Evolutionary conservation across 2,329 filamentous ascomycete genomes (phyloP), one percentile per base, ranked within the genome.

Genomic region (Aspergillus fumigatus): DNA sequence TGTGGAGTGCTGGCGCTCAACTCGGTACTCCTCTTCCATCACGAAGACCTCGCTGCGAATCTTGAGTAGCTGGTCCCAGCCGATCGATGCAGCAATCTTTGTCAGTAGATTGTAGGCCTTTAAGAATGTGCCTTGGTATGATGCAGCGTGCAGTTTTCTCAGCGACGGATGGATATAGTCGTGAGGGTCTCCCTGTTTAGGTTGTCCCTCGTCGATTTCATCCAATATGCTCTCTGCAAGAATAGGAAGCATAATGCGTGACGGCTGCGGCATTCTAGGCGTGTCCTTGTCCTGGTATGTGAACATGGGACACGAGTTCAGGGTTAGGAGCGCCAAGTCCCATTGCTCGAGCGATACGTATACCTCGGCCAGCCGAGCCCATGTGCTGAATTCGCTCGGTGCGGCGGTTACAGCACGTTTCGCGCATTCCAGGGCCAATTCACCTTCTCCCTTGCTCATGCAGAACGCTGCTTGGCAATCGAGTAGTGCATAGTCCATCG

Each of bases 231-330:
- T 96, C 73, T 97, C 94, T 0, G 89, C 83, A 52, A 97, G 82
- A 17, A 93, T 89, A 0, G 94, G 94, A 14, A 99, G 83, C 64
- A 89, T 86, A 45, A 97, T 89, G 55, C 92, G 89, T 66, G 89
- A 88, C 0, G 94, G 92, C 69, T 96, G 92, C 1, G 94, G 94
- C 88, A 97, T 93, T 58, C 94, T 78, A 3, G 94, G 94, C 5
- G 92, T 88, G 72, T 99, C 94, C 74, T 97, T 97, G 75, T 99
- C 94, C 75, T 97, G 94, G 74, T 99, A 97, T 6, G 94, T 99
- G 74, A 99, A 99, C 94, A 99, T 99, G 8, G 94, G 94, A 73
- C 94, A 99, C 19, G 94, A 99, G 77, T 99, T 99, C 52, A 99
- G 82, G 3, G 94, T 97, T 4, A 96, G 87, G 25, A 99, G 82